Evolutionary conservation across 345 rosid genomes (phyloP).

Genomic region (Corymbia maculata): DNA sequence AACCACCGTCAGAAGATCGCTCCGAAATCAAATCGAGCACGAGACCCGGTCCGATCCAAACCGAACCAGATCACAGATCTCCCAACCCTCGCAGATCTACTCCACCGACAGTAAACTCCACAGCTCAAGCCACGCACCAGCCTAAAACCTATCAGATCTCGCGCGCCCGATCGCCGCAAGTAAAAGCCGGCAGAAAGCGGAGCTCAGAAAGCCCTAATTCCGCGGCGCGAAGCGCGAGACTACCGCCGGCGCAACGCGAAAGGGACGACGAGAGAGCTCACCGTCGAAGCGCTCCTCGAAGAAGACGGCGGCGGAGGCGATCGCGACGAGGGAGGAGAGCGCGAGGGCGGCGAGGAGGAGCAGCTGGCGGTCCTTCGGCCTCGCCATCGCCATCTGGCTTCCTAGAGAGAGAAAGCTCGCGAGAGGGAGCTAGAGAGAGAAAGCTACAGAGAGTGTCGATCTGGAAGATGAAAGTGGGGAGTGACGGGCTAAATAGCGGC

Average conservation of each 20-base stretch:
- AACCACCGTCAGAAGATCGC: neutral
- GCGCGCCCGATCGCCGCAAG: neutral
- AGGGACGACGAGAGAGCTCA: neutral
- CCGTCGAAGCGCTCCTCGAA: conserved; percentile 96
- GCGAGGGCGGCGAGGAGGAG: conserved; percentile 26
- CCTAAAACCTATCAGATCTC: neutral
- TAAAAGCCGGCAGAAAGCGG: neutral
- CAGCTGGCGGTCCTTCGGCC: neutral
- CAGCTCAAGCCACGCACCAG: neutral
- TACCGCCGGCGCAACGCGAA: neutral
- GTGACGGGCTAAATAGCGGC: neutral
- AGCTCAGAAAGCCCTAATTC: neutral
- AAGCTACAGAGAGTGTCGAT: neutral
- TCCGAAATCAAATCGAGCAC: neutral
- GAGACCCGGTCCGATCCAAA: neutral
- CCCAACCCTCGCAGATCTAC: neutral
- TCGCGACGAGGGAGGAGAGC: conserved; percentile 25
- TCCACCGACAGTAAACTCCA: neutral
- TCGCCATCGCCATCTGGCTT: neutral
- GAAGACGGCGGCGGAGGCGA: conserved; percentile 43
- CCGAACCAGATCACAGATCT: neutral
- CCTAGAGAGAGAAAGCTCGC: neutral
- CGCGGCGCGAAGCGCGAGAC: neutral
- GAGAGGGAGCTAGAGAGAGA: neutral
- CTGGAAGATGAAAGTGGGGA: neutral